Base-by-base conservation (phyloP, 2,329 filamentous ascomycete genomes). In the Sporothrix protearum region DNA sequence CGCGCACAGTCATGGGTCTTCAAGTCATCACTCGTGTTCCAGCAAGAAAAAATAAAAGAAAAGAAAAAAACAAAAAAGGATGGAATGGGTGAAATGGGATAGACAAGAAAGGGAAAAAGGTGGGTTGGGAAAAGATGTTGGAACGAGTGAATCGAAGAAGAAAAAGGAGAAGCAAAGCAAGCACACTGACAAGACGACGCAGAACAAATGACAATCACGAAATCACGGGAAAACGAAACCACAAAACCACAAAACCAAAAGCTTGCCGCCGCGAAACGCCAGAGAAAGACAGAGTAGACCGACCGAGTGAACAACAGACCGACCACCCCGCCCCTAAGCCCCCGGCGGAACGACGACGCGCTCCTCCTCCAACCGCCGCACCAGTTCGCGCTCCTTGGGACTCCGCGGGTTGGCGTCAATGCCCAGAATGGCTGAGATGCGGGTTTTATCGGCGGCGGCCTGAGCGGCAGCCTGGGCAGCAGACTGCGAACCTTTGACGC, bases 361-460 rank as follows among this genome's bases (percentile, higher is more conserved):
- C 76, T 84, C 83, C 77, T 87, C 84, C 76, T 88, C 87, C 76
- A 88, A 80, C 74, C 85, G 80, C 76, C 86, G 83, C 71, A 88
- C 85, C 77, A 88, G 80, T 78, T 88, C 86, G 76, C 86, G 82
- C 79, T 88, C 87, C 75, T 84, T 83, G 53, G 85, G 85, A 76
- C 85, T 87, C 51, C 86, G 80, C 28, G 86, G 86, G 77, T 86
- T 86, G 51, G 86, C 84, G 75, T 88, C 86, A 74, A 87, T 87
- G 51, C 87, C 87, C 30, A 90, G 81, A 71, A 90, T 87, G 45
- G 88, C 87, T 57, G 87, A 88, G 75, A 90, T 90, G 75, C 87
- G 83, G 47, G 87, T 90, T 82, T 84, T 87, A 75, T 88, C 86
- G 25, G 68, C 53, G 9, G 39, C 53, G 6, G 53, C 36, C 7